Percentiles rank a stretch among this genome's conserved stretches.
Evolutionary conservation across 129 eudicot species (phyloP).

Genomic region (Cynara cardunculus): DNA sequence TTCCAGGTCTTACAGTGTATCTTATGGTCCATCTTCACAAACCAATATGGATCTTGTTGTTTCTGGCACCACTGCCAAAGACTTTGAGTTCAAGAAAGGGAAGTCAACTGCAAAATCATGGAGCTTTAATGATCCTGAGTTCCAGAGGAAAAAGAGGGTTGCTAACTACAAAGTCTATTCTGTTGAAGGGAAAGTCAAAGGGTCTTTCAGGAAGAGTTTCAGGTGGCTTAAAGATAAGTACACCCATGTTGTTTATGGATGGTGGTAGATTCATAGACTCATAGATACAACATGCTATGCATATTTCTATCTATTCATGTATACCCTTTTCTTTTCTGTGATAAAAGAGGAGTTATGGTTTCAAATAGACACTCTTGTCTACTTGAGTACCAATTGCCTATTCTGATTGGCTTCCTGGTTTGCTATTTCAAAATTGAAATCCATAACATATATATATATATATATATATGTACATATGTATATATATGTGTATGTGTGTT

Average conservation of each 20-base stretch:
- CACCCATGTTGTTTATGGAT: constrained; percentile 60
- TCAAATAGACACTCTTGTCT: neutral
- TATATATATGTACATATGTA: neutral
- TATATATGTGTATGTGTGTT: neutral
- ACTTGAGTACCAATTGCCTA: neutral
- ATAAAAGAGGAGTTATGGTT: neutral
- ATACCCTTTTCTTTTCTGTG: neutral
- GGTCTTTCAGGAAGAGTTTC: constrained; percentile 76
- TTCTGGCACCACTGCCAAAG: constrained; percentile 23
- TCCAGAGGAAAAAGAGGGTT: constrained; percentile 81
- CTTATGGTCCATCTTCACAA: constrained; percentile 33
- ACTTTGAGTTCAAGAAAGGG: constrained; percentile 46
- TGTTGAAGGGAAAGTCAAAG: constrained; percentile 81
- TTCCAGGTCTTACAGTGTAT: constrained; percentile 61
- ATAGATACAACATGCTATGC: neutral
- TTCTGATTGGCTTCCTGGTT: neutral
- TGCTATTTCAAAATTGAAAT: constrained; percentile 10
- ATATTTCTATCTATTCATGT: neutral
- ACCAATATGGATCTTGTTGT: constrained; percentile 26
- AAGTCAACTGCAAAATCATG: constrained; percentile 49
- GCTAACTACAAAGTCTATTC: constrained; percentile 74
- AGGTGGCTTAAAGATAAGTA: constrained; percentile 73
- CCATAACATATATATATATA: neutral
- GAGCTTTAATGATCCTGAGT: constrained; percentile 78
- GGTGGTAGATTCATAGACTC: constrained; percentile 41